phyloP scores from a whole-genome alignment of 2,329 filamentous ascomycete species.

The Alternaria solani region DNA sequence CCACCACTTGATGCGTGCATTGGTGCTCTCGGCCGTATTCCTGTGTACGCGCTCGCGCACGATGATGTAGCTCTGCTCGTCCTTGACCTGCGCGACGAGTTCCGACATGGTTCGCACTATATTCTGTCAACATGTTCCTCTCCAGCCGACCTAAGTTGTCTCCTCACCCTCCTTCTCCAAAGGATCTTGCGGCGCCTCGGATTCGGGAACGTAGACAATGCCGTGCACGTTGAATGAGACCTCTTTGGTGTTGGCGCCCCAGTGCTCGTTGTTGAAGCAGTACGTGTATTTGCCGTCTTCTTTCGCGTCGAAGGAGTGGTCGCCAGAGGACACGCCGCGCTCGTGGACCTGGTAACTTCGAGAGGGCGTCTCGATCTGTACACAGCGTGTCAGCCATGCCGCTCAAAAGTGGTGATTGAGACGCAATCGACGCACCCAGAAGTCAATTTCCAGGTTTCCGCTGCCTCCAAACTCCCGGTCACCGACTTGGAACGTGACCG shows the following conservation, averaged over 20 bases:
- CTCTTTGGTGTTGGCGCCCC: conserved; percentile 95
- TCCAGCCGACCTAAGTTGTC: neutral
- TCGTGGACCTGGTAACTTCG: conserved; percentile 81
- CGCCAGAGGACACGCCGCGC: conserved; percentile 83
- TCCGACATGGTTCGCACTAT: conserved; percentile 84
- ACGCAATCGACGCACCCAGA: conserved; percentile 74
- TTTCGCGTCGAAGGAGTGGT: conserved; percentile 87
- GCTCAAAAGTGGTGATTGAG: neutral
- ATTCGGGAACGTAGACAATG: conserved; percentile 94
- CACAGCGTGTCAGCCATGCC: conserved; percentile 16
- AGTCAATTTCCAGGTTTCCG: conserved; percentile 95
- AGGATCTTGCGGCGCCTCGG: conserved; percentile 83
- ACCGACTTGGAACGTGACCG: conserved; percentile 96
- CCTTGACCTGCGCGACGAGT: conserved; percentile 89
- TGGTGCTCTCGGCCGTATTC: conserved; percentile 99
- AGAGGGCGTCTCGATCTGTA: conserved; percentile 78
- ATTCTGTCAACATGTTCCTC: conserved; percentile 21
- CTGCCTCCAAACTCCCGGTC: conserved; percentile 95
- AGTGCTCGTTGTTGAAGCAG: conserved; percentile 99
- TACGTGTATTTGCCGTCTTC: conserved; percentile 90
- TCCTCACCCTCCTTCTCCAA: conserved; percentile 84
- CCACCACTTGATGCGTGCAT: conserved; percentile 98
- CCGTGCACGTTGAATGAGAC: conserved; percentile 99
- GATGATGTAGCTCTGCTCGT: conserved; percentile 97
- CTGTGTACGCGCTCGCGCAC: conserved; percentile 94